Percentiles rank a stretch among this genome's conserved stretches.
Conservation (phyloP, 768 basidiomycete species). For the Panaeolus cyanescens region DNA sequence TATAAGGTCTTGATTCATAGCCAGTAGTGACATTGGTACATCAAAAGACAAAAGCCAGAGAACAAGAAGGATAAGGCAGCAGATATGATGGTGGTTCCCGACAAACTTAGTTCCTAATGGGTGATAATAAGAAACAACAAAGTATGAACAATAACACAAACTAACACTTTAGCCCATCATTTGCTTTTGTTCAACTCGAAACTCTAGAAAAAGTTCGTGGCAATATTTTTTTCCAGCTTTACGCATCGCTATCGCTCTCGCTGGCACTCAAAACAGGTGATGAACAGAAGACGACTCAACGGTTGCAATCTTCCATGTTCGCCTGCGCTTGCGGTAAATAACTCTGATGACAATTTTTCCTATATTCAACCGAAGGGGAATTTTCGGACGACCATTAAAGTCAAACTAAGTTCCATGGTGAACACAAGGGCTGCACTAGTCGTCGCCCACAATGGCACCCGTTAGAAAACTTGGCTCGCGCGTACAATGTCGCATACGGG, state of each 20-base stretch:
- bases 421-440: neutral
- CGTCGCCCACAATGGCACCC: neutral
- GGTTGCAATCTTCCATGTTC: neutral
- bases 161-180: no score
- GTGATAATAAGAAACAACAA: neutral
- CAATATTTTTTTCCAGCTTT: no score
- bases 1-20: neutral
- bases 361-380: neutral
- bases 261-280: neutral
- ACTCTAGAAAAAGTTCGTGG: no score
- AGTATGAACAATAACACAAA: neutral
- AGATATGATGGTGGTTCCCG: neutral
- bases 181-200: no score
- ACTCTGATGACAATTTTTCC: neutral
- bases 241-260: no score
- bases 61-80: neutral
- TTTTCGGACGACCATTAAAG: no score
- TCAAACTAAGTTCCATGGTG: no score
- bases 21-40: neutral
- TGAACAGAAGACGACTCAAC: neutral
- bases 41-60: conserved; percentile 2
- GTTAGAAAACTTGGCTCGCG: neutral
- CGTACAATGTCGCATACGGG: neutral
- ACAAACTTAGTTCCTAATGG: neutral
- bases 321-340: neutral